Percentiles rank a stretch among this genome's conserved stretches.
Conservation (phyloP, 192 early-diverging fungal genomes). For the Tieghemiomyces parasiticus region DNA sequence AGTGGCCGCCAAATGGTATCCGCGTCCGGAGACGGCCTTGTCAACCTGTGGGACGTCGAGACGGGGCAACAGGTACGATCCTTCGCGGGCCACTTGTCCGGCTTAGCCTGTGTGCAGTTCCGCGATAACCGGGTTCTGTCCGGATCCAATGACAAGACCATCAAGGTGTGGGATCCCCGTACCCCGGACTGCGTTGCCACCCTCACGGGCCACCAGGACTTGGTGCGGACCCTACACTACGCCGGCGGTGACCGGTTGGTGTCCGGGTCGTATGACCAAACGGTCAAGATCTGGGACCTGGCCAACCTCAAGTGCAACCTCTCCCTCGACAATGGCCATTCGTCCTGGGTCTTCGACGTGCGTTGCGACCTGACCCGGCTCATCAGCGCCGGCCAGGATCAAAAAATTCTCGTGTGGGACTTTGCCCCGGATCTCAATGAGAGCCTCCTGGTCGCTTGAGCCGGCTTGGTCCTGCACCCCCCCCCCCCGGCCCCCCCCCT, state of each 20-base stretch:
- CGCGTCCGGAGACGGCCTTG: slow-evolving; percentile 65
- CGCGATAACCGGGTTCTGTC: slow-evolving; percentile 60
- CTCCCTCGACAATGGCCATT: slow-evolving; percentile 58
- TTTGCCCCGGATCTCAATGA: slow-evolving; percentile 28
- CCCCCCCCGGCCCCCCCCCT: no score
- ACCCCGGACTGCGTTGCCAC: slow-evolving; percentile 46
- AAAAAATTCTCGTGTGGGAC: slow-evolving; percentile 36
- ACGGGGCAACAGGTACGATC: slow-evolving; percentile 56
- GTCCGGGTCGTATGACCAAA: slow-evolving; percentile 85
- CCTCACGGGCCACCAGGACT: slow-evolving; percentile 47
- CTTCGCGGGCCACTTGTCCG: slow-evolving; percentile 66
- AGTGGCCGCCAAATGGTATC: slow-evolving; percentile 52
- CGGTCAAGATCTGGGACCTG: slow-evolving; percentile 90
- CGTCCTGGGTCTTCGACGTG: slow-evolving; percentile 95
- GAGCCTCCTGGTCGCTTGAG: neutral
- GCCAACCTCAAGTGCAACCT: slow-evolving; percentile 57
- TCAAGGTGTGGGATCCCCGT: slow-evolving; percentile 66
- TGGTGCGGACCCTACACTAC: slow-evolving; percentile 76
- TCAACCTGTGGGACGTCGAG: slow-evolving; percentile 65
- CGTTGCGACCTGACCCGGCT: slow-evolving; percentile 71
- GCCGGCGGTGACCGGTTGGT: slow-evolving; percentile 66
- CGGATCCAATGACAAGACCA: slow-evolving; percentile 67
- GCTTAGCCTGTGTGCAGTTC: slow-evolving; percentile 74
- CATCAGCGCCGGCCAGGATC: slow-evolving; percentile 56
- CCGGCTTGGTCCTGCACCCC: no score